Conservation (phyloP, 331 rosid species). For the Rosa hybrid region DNA sequence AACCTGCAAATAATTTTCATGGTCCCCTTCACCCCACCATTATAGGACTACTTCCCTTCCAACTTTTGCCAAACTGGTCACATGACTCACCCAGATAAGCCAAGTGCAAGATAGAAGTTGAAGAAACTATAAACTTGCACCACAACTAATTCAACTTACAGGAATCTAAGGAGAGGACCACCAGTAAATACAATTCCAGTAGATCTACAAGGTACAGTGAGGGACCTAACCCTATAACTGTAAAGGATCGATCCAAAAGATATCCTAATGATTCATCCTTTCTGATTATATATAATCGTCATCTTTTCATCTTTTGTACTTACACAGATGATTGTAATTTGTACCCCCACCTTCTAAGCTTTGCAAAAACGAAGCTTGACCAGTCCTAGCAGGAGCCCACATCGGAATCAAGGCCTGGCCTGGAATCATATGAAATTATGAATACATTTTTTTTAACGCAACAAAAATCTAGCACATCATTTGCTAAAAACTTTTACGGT, state of each 20-base stretch:
- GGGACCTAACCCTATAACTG: neutral
- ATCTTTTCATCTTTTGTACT: neutral
- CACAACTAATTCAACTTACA: neutral
- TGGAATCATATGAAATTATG: neutral
- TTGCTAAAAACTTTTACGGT: neutral
- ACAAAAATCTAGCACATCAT: neutral
- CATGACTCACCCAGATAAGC: neutral
- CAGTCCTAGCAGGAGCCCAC: neutral
- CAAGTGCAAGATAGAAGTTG: neutral
- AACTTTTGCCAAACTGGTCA: neutral
- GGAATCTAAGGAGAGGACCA: constrained; percentile 11
- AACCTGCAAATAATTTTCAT: neutral
- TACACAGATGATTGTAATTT: neutral
- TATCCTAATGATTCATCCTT: neutral
- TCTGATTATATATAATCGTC: neutral
- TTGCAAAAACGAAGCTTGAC: neutral
- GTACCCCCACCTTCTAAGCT: neutral
- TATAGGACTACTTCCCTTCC: neutral
- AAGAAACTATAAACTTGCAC: constrained; percentile 3
- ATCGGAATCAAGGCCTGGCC: neutral
- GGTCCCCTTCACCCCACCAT: constrained; percentile 16
- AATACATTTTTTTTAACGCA: neutral
- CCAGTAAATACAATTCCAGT: constrained; percentile 5
- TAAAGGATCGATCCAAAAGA: constrained; percentile 3
- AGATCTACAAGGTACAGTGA: neutral